Base-by-base conservation (phyloP, 805 yeast genomes). In the Cyberlindnera samutprakarnensis region DNA sequence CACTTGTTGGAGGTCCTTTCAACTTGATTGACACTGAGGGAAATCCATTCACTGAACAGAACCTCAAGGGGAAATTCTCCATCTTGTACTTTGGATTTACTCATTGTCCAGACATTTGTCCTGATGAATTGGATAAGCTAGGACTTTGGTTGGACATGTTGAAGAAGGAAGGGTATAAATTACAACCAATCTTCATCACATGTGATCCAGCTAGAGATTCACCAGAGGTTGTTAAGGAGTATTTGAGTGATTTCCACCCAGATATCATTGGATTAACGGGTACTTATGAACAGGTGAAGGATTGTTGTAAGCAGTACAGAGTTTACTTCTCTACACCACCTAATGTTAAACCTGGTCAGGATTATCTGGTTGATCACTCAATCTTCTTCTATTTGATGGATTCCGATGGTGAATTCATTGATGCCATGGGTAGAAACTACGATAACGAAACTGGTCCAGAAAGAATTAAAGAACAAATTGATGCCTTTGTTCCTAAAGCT, bases 311-410 rank as follows among this genome's bases (percentile, higher is more conserved):
- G 58, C 75, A 78, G 45, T 92, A 77, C 61, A 70, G 98, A 44
- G 98, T 92, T 11, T 92, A 92, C 59, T 92, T 92, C 59, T 85
- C 95, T n/a, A 92, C 98, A 2, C 98, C 98, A 4, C 83, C 88
- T 17, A 75, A 86, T 52, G 80, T 92, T 28, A 85, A 87, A 54
- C 92, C 95, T 0, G 97, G 96, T 14, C 95, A 92, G 59, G 96
- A 92, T 48, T 92, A 92, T 54, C 67, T 92, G 39, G 98, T 92
- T 20, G 98, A 92, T 54, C 98, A 92, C 59, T 90, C 97, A 4
- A 87, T 92, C 37, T 92, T 92, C 73, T 90, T 90, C 61, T 92
- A 92, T 53, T 64, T 92, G 48, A 90, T 92, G 96, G 97, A 92
- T 55, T 88, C 95, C n/a, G 96, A 92, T 54, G 98, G 97, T 29